Conservation (phyloP, 1,139 yeast genomes). For the Suhomyces choctaworum region DNA sequence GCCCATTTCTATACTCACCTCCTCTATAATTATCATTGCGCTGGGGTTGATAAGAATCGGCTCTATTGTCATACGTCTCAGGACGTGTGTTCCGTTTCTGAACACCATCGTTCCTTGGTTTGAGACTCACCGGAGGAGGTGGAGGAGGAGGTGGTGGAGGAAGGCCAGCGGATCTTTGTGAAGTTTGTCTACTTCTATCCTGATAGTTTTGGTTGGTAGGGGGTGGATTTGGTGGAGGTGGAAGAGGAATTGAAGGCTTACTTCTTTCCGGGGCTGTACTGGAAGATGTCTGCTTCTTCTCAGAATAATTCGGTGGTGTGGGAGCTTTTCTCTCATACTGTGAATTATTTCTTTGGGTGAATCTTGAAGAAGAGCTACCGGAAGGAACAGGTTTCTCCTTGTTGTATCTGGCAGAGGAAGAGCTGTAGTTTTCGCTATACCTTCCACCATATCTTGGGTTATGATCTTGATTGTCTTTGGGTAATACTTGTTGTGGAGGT, state of each 20-base stretch:
- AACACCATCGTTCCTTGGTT: slow-evolving; percentile 13
- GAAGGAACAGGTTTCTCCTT: slow-evolving; percentile 6
- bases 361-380: slow-evolving; percentile 3
- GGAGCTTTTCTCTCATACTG: slow-evolving; percentile 9
- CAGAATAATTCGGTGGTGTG: slow-evolving; percentile 5
- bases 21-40: slow-evolving; percentile 7
- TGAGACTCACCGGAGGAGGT: slow-evolving; percentile 21
- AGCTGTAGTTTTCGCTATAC: slow-evolving; percentile 8
- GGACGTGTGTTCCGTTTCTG: slow-evolving; percentile 4
- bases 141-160: slow-evolving; percentile 31
- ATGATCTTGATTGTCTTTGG: slow-evolving; percentile 4
- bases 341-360: too few relatives aligned
- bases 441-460: slow-evolving; percentile 7
- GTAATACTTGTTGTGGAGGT: slow-evolving; percentile 14
- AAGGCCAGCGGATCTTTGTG: slow-evolving; percentile 13
- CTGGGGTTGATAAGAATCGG: slow-evolving; percentile 10
- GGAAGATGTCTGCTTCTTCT: slow-evolving; percentile 1
- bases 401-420: slow-evolving; percentile 1
- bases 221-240: slow-evolving; percentile 8
- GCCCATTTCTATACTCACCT: slow-evolving; percentile 10
- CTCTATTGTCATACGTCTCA: slow-evolving; percentile 8
- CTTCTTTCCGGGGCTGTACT: slow-evolving; percentile 1
- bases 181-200: slow-evolving; percentile 4
- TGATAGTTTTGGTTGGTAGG: slow-evolving; percentile 5
- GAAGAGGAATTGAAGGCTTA: slow-evolving; percentile 6